Conservation (phyloP, 2,329 filamentous ascomycete species). For the Penicillium glabrum region DNA sequence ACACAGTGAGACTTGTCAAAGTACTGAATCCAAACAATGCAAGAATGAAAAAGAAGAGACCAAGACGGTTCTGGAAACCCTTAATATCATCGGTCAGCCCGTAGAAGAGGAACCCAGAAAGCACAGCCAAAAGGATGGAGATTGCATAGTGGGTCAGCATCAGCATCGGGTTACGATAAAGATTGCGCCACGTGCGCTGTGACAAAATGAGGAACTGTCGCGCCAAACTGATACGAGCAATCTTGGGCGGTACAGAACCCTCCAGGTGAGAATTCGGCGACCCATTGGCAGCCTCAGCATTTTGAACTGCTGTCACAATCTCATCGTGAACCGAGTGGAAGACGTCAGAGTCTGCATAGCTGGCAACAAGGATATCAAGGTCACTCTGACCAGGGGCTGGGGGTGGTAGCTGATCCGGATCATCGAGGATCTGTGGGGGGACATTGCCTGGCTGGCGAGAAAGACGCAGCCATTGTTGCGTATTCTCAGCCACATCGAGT, state of each 20-base stretch:
- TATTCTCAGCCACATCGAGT: slow-evolving; percentile 51
- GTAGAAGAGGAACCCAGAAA: slow-evolving; percentile 95
- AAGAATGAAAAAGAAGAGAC: slow-evolving; percentile 95
- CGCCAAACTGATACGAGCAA: slow-evolving; percentile 74
- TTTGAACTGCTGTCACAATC: slow-evolving; percentile 67
- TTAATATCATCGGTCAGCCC: slow-evolving; percentile 93
- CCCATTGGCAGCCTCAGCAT: slow-evolving; percentile 67
- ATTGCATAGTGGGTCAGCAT: slow-evolving; percentile 99
- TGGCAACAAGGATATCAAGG: slow-evolving; percentile 75
- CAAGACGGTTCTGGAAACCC: slow-evolving; percentile 95
- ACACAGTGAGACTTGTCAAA: slow-evolving; percentile 88
- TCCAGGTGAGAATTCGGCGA: slow-evolving; percentile 58
- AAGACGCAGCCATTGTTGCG: slow-evolving; percentile 61
- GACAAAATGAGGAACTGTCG: slow-evolving; percentile 89
- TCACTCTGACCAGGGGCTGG: slow-evolving; percentile 67
- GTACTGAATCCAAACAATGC: slow-evolving; percentile 97
- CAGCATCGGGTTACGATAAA: slow-evolving; percentile 95
- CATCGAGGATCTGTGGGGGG: slow-evolving; percentile 65
- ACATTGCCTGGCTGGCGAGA: slow-evolving; percentile 55
- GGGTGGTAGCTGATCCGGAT: slow-evolving; percentile 62
- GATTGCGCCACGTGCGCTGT: slow-evolving; percentile 89
- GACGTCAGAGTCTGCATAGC: slow-evolving; percentile 77
- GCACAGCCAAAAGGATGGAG: slow-evolving; percentile 87
- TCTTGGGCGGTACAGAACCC: slow-evolving; percentile 62
- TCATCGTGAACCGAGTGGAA: slow-evolving; percentile 73